Evolutionary conservation across 2,329 filamentous ascomycete species (phyloP), one percentile per base, ranked within the genome.

Genomic region (Colletotrichum endophyticum): DNA sequence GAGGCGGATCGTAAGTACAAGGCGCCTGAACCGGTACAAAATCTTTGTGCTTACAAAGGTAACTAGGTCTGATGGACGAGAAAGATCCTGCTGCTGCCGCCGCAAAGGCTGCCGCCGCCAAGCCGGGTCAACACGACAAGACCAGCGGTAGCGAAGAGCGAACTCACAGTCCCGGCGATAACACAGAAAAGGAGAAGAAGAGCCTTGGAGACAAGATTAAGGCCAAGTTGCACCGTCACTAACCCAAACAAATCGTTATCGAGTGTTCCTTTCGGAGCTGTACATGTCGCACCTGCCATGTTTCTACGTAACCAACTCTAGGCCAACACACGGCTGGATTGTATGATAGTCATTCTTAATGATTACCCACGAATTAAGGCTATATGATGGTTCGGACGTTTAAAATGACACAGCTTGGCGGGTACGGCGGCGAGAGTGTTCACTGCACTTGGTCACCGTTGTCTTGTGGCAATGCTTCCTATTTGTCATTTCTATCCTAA

Each of bases 121-220:
- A 75, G 27, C 34, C 76, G 32, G 78, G 82, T 56, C 79, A 78
- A 28, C 79, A 76, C 27, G 77, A 79, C 8, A 72, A 78, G 16
- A 73, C 72, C 66, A 80, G 81, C 30, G 69, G 81, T 77, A 36
- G 79, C 68, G 70, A 28, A 49, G 56, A 25, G 19, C 67, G 27
- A 25, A 64, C 39, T 16, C 57, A 83, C 74, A 59, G 66, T 61
- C 78, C 81, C 64, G 78, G 77, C 59, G 73, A 36, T 32, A 57
- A 63, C 28, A 56, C 22, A n/a, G 75, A 70, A 57, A 81, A 83
- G 77, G 85, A 85, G 72, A 91, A 92, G 84, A 87, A 86, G 62
- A 89, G 89, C 78, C 81, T 94, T 56, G 88, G 89, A 76, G 88
- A 92, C 73, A 93, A 93, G 86, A 90, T 95, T 84, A 95, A 94